Percentiles rank a stretch among this genome's conserved stretches.
These are phyloP conservation scores for Onygenales sp. DNA, from an alignment of 2,329 filamentous ascomycete genomes.

Conservation along the genomic window DNA sequence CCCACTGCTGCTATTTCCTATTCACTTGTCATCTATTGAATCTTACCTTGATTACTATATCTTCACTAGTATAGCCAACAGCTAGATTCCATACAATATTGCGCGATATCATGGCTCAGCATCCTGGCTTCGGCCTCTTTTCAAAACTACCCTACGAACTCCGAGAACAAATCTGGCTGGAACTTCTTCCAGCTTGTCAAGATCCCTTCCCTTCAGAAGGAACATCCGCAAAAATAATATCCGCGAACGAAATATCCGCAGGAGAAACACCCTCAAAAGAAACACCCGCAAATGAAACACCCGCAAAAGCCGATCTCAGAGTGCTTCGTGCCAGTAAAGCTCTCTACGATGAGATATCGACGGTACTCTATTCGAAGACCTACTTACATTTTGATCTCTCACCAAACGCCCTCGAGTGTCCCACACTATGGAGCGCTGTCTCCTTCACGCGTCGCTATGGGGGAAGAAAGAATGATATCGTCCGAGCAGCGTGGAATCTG, in stretches of 20 bases:
- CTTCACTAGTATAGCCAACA: not conserved
- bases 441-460: not conserved
- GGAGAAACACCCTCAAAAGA: too few species aligned
- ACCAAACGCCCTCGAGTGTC: not conserved
- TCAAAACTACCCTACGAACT: slow-evolving; percentile 8
- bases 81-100: not conserved
- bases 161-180: slow-evolving; percentile 7
- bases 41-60: too few species aligned
- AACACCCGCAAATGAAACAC: too few species aligned
- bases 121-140: slow-evolving; percentile 2
- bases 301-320: slow-evolving; percentile 2
- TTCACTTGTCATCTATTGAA: too few species aligned
- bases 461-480: not conserved
- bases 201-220: slow-evolving; percentile 7
- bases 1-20: too few species aligned
- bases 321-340: slow-evolving; percentile 1
- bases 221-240: slow-evolving; percentile 13
- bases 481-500: not conserved
- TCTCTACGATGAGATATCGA: slow-evolving; percentile 8
- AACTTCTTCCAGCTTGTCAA: slow-evolving; percentile 5
- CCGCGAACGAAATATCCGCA: too few species aligned
- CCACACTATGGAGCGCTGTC: not conserved
- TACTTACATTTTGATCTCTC: slow-evolving; percentile 5
- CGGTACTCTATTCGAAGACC: slow-evolving; percentile 3
- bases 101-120: not conserved